Conservation (phyloP, 2,329 filamentous ascomycete species). For the Trichophyton simii region DNA sequence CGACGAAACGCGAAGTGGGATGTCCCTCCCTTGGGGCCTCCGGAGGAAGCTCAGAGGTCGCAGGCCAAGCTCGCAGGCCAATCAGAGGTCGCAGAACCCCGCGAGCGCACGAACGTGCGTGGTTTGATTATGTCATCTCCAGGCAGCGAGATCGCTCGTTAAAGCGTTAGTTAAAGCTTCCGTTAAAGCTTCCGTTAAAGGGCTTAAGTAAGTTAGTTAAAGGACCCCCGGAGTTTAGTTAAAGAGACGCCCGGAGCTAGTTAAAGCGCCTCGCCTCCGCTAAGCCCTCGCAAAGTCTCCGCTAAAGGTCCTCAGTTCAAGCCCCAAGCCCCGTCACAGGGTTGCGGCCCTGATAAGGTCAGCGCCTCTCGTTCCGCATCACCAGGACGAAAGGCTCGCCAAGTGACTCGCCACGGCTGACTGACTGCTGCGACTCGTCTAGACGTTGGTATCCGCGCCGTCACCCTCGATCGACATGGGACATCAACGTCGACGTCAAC, state of each 20-base stretch:
- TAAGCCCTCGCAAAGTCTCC: not conserved
- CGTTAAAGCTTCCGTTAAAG: not conserved
- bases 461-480: not conserved
- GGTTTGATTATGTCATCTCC: not conserved
- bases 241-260: not conserved
- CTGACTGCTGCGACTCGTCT: not conserved
- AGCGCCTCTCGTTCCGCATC: not conserved
- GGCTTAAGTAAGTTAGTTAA: not conserved
- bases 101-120: constrained; percentile 2
- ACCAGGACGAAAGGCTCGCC: not conserved
- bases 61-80: constrained; percentile 18
- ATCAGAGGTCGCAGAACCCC: constrained; percentile 23
- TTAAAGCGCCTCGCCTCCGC: not conserved
- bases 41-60: not conserved
- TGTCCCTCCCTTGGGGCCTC: not conserved
- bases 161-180: not conserved
- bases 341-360: no score
- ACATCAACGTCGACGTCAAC: not conserved
- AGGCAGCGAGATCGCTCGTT: not conserved
- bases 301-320: not conserved
- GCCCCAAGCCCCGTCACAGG: no score
- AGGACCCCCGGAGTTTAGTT: not conserved
- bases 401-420: not conserved
- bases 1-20: not conserved
- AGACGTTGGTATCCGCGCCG: not conserved